Evolutionary conservation across 2,329 filamentous ascomycete species (phyloP), one percentile per base, ranked within the genome.

Genomic region (Calonectria pseudoreteaudii): DNA sequence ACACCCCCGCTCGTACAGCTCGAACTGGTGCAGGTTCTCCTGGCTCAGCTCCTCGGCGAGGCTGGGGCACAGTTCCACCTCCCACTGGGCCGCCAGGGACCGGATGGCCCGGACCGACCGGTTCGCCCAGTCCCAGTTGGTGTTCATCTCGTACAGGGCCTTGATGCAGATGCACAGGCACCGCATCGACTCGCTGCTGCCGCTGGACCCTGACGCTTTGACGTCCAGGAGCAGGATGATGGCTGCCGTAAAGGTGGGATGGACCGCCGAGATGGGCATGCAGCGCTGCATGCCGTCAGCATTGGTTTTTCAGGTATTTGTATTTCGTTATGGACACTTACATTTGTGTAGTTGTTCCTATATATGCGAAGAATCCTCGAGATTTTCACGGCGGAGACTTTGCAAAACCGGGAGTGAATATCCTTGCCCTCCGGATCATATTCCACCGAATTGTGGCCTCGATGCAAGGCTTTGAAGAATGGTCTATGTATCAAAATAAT

Each of bases 61-160:
- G 4, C 69, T 74, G 20, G 68, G 60, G 66, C 70, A 74, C 14
- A 77, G 71, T 1, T 75, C 64, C 7, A 77, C 74, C 1, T 68
- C 68, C 76, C 75, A 77, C 41, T 77, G 70, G 6, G 64, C 36
- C 3, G 76, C 76, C 0, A 77, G 49, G 1, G 76, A 77, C 2
- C 30, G 53, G n/a, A 77, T 76, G 0, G 76, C 76, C 0, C 76
- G 75, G 4, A 77, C 75, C 0, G 76, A 77, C 1, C 76, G 30
- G 3, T 77, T 77, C 0, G 76, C 76, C 75, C 76, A 77, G 16
- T 77, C 75, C 76, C 76, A 77, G 14, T 74, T 77, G 1, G 73
- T 44, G 2, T 77, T 77, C 75, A 77, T 77, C 50, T 76, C 76
- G 10, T 77, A 77, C 0, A 77, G 71, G 0, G 73, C 53, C 7